These are phyloP conservation scores for Aspergillus sparsus DNA, from an alignment of 495 filamentous ascomycete genomes.

Conservation along the genomic window DNA sequence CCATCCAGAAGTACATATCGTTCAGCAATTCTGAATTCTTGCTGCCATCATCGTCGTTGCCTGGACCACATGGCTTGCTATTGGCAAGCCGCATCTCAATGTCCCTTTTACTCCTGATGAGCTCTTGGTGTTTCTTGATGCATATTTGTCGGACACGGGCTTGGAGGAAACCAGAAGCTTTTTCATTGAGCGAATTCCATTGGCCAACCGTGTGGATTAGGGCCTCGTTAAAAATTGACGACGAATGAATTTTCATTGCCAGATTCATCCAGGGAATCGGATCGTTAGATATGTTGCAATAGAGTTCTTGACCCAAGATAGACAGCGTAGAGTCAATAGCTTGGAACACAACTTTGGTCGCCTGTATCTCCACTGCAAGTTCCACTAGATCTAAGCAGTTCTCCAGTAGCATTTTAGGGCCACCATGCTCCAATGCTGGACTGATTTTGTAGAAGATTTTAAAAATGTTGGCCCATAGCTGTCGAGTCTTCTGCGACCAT, in stretches of 20 bases:
- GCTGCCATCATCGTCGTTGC: neutral
- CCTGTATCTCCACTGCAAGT: constrained; percentile 42
- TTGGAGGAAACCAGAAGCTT: constrained; percentile 17
- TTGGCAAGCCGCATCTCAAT: constrained; percentile 30
- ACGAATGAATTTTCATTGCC: constrained; percentile 40
- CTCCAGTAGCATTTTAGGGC: constrained; percentile 26
- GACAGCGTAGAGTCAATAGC: constrained; percentile 44
- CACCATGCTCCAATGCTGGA: constrained; percentile 31
- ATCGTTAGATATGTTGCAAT: constrained; percentile 35
- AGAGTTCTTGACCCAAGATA: constrained; percentile 41
- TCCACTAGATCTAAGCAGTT: constrained; percentile 37
- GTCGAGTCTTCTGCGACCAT: constrained; percentile 17
- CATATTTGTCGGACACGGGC: constrained; percentile 28
- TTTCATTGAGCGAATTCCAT: constrained; percentile 31
- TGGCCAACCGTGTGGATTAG: constrained; percentile 49
- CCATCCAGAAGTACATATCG: constrained; percentile 38
- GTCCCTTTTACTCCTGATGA: constrained; percentile 7
- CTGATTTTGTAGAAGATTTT: constrained; percentile 40
- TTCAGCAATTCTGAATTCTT: constrained; percentile 21
- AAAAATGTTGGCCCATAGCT: constrained; percentile 20
- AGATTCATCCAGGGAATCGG: constrained; percentile 46
- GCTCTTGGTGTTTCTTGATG: constrained; percentile 21
- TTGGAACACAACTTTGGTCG: constrained; percentile 34
- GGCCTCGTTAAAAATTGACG: constrained; percentile 48
- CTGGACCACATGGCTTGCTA: constrained; percentile 18